Base-by-base conservation (phyloP, 2,329 filamentous ascomycete species). In the Calonectria naviculata region DNA sequence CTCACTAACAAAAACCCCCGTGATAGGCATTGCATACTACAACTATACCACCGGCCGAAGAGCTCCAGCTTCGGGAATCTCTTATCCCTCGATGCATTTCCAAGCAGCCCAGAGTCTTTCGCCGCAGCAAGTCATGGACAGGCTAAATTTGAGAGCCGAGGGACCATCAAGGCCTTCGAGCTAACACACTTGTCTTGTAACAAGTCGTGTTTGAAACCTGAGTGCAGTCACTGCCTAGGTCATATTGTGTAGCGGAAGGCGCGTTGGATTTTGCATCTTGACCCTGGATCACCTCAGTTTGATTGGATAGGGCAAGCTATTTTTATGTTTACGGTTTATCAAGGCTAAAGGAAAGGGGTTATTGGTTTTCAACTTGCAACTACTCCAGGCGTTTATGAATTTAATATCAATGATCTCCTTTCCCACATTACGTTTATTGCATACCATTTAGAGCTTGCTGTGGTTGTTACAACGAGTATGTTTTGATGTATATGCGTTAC, bases 1-100 rank as follows among this genome's bases (percentile, higher is more conserved):
- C n/a, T n/a, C 26, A 44, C 63, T 65, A 31, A 65, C 49, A 54
- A 6, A 19, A 42, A 4, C 13, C 19, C 38, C 13, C 17, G 6
- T 28, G 6, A 36, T n/a, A 65, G 63, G 47, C 38, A 52, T 42
- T 9, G 38, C 31, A 17, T 67, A 49, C 38, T 67, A 67, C 54
- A 42, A 41, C 42, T 47, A 67, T 29, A 24, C 52, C 28, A 26
- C 52, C 29, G 56, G 29, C 42, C 41, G 29, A 49, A 67, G 49
- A 12, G 28, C 54, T 15, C 54, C 24, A 2, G 19, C 24, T n/a
- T 29, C 64, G 8, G 4, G 13, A 38, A 4, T 38, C 41, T 44
- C 65, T 6, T 67, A 47, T 29, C 31, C 65, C 19, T 17, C 52
- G 0, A 58, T 58, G 52, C 52, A 58, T 24, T 38, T 58, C 21